These are phyloP conservation scores for Nannizziopsis barbatae DNA, from an alignment of 2,329 filamentous ascomycete genomes.

Conservation along the genomic window DNA sequence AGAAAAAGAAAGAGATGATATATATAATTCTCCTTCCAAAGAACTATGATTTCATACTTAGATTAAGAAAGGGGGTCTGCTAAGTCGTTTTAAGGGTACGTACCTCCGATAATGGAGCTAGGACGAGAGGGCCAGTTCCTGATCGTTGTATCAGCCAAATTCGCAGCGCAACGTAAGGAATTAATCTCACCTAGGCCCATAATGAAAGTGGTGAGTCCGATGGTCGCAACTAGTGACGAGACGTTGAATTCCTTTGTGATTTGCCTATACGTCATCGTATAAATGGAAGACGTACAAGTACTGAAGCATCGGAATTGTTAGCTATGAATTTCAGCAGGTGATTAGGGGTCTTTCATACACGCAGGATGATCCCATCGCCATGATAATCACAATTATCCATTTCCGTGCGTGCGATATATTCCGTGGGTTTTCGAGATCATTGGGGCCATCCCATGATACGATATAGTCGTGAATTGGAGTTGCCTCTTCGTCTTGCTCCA, in stretches of 20 bases:
- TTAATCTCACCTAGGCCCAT: conserved; percentile 52
- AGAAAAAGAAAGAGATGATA: conserved; percentile 59
- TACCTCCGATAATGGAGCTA: conserved; percentile 52
- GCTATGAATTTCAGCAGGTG: not conserved
- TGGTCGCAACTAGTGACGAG: conserved; percentile 59
- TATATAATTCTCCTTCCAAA: conserved; percentile 77
- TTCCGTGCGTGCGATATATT: conserved; percentile 56
- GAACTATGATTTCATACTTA: conserved; percentile 41
- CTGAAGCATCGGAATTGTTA: conserved; percentile 32
- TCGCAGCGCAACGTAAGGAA: not conserved
- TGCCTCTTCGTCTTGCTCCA: conserved; percentile 17
- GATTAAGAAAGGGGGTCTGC: not conserved
- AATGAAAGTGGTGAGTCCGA: conserved; percentile 75
- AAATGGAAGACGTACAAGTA: conserved; percentile 78
- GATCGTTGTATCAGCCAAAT: conserved; percentile 20
- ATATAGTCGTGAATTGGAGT: conserved; percentile 44
- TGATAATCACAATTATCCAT: conserved; percentile 67
- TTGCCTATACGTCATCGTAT: conserved; percentile 70
- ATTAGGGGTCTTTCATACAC: conserved; percentile 52
- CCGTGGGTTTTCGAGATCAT: conserved; percentile 63
- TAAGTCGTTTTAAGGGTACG: not conserved
- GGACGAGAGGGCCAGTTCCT: conserved; percentile 51
- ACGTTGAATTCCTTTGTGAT: conserved; percentile 63
- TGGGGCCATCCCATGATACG: conserved; percentile 63
- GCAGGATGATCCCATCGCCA: conserved; percentile 64